A percentile compares a stretch with the other conserved stretches of the same genome.
These are phyloP conservation scores for Knoxdaviesia proteae DNA, from an alignment of 2,329 filamentous ascomycete species.

Conservation along the genomic window DNA sequence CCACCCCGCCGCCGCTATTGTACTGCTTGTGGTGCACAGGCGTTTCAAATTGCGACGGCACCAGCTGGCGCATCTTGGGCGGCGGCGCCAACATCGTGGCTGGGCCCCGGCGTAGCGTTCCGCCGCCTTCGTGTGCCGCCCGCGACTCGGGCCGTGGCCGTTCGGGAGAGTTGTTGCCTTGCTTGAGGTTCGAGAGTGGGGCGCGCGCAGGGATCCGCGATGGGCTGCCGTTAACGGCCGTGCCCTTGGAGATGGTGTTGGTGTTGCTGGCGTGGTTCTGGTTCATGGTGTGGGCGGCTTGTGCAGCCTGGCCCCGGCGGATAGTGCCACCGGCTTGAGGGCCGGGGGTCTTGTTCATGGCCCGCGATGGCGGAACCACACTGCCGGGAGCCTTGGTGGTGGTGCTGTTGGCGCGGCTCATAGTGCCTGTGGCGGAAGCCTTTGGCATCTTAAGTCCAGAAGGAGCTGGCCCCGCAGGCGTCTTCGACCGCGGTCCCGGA, in stretches of 20 bases:
- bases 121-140: slow-evolving; percentile 11
- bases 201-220: slow-evolving; percentile 50
- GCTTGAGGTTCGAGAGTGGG: slow-evolving; percentile 46
- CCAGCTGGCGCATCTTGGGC: slow-evolving; percentile 78
- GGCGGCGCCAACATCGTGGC: slow-evolving; percentile 46
- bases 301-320: no score
- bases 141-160: slow-evolving; percentile 28
- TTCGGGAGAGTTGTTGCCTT: slow-evolving; percentile 66
- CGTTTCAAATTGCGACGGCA: slow-evolving; percentile 27
- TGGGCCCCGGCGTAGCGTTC: slow-evolving; percentile 30
- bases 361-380: slow-evolving; percentile 16
- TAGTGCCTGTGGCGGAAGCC: slow-evolving; percentile 6
- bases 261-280: slow-evolving; percentile 10
- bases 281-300: slow-evolving; percentile 11
- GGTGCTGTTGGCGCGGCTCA: slow-evolving; percentile 1
- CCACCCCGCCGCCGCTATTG: slow-evolving; percentile 14
- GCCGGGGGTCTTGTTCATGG: slow-evolving; percentile 33
- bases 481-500: slow-evolving; percentile 36
- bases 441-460: slow-evolving; percentile 17
- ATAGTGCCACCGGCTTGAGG: no score
- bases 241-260: slow-evolving; percentile 5
- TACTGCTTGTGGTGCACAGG: slow-evolving; percentile 21
- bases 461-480: slow-evolving; percentile 42
- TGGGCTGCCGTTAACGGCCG: slow-evolving; percentile 24
- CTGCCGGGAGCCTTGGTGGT: slow-evolving; percentile 9